Percentiles rank a stretch among this genome's conserved stretches.
These are phyloP conservation scores for Mangifera indica DNA, from an alignment of 345 rosid species.

Conservation along the genomic window DNA sequence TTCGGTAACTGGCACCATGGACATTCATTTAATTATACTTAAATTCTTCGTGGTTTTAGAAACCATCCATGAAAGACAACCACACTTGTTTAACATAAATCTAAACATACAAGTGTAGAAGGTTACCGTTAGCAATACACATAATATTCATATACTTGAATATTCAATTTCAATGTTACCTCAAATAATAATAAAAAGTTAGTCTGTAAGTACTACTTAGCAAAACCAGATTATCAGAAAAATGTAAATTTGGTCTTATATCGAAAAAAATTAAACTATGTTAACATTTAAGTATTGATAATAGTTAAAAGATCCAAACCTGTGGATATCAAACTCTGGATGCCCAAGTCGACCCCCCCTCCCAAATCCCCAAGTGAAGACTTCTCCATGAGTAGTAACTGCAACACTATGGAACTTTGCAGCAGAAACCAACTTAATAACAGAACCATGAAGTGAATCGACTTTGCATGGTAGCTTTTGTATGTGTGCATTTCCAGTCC, in stretches of 20 bases:
- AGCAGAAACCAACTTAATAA: slow-evolving; percentile 73
- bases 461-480: slow-evolving; percentile 92
- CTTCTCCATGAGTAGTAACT: slow-evolving; percentile 68
- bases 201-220: neutral
- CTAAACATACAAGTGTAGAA: neutral
- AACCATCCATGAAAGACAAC: neutral
- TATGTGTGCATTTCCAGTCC: slow-evolving; percentile 86
- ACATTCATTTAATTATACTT: neutral
- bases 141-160: neutral
- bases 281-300: neutral
- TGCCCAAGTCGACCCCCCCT: slow-evolving; percentile 99
- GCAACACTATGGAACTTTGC: slow-evolving; percentile 96
- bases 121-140: too few species aligned
- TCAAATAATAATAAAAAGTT: neutral
- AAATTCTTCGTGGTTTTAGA: neutral
- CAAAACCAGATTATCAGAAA: neutral
- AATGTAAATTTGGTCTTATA: neutral
- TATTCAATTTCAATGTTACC: neutral
- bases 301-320: slow-evolving; percentile 37
- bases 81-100: neutral
- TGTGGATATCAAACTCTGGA: slow-evolving; percentile 98
- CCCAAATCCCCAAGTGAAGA: slow-evolving; percentile 97
- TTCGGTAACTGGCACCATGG: neutral
- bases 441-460: slow-evolving; percentile 77
- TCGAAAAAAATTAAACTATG: neutral